Evolutionary conservation across 768 basidiomycete genomes (phyloP), one percentile per base, ranked within the genome.

Genomic region (Trametes elegans): DNA sequence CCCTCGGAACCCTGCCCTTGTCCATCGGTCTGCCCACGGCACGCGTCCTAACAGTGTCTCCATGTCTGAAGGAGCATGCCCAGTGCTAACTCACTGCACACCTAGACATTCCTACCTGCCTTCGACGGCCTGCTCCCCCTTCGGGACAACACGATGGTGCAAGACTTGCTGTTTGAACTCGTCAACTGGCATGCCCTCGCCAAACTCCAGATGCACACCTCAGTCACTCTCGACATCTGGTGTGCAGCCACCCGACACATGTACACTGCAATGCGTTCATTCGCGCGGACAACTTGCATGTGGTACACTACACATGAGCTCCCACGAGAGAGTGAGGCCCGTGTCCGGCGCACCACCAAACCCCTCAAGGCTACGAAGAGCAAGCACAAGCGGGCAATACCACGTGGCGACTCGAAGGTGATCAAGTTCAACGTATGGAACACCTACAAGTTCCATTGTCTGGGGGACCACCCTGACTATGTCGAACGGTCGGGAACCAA

Each of bases 151-250:
- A 39, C 52, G 1, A 51, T 58, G 1, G 52, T 77, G 4, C 57
- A 67, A 18, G 66, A 72, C 24, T 55, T 77, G 0, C 60, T 78
- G 1, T 78, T 70, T 55, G 40, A 51, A 9, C 50, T 71, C 3
- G 68, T 65, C 0, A 59, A 64, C 11, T 76, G 74, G 76, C 77
- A 77, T 59, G 68, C 66, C 0, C 62, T 71, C 9, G 74, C 73
- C 1, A 79, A 79, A 53, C 64, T 77, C 1, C 67, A 70, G 7
- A 43, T 76, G 48, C 77, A 78, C 48, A 74, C 72, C 0, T 67
- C 73, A 8, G 21, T 54, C 1, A 71, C 74, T 1, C 47, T 78
- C 0, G 31, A 45, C 0, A 32, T 66, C 19, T 58, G 74, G 14
- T 8, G 19, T 2, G 10, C 11, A 2, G 55, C 55, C 19, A 56